Base-by-base conservation (phyloP, 208 protist species). In the Trypanosoma cruzi region DNA sequence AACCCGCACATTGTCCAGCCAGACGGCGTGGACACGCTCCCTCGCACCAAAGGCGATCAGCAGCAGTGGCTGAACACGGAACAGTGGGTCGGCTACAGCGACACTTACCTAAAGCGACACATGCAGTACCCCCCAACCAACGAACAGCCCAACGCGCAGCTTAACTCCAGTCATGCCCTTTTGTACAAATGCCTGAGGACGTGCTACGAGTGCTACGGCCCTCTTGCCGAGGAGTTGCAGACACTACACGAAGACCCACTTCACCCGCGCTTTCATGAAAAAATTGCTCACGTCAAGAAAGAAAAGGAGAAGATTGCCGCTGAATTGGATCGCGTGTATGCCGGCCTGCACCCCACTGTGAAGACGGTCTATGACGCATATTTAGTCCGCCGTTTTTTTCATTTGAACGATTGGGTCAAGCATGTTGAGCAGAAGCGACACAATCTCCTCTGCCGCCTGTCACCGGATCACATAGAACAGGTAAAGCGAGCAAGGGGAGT, bases 21-120 rank as follows among this genome's bases (percentile, higher is more conserved):
- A 5, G 90, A 95, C 50, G 84, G 86, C 44, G 73, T 96, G 6
- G 90, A 93, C 64, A 64, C 73, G 31, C 73, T 93, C n/a, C 84
- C 80, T 0, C 85, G 86, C 31, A 89, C 82, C 4, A 93, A 93
- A 44, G 86, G 69, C 18, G 87, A 92, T 24, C 90, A 94, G 79
- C 87, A 92, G 78, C 75, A 84, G 75, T 96, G 90, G 90, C 78
- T 92, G 37, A 93, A 96, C 80, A 92, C 84, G 31, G 88, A 96
- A 73, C 90, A 96, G 73, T 96, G 88, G 88, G 75, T 82, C 37
- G 90, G 90, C 11, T 96, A 96, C 81, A 96, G 90, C 57, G 76
- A 84, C 16, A 89, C 86, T 8, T 96, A 94, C 56, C 75, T 96
- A 48, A 52, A 81, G 70, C 81, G 82, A 26, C 75, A 85, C 70